These are phyloP conservation scores for Coprinellus micaceus DNA, from an alignment of 768 basidiomycete genomes.

Conservation along the genomic window DNA sequence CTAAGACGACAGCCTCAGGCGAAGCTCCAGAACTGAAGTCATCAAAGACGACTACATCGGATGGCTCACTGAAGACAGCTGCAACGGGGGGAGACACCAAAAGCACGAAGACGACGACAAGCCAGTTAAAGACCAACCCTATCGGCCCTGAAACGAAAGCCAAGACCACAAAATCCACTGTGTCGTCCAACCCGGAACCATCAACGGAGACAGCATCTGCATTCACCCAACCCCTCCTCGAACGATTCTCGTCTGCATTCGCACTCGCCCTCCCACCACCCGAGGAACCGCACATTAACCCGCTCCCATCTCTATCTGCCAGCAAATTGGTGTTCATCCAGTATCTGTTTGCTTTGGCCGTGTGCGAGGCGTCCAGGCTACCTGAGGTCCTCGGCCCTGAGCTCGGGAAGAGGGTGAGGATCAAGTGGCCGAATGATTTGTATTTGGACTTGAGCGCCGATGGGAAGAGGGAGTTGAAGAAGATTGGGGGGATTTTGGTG, in stretches of 20 bases:
- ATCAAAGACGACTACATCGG: neutral
- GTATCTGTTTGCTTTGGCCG: conserved; percentile 86
- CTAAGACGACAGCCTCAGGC: neutral
- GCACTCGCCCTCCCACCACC: neutral
- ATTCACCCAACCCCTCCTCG: neutral
- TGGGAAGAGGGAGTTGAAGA: conserved; percentile 52
- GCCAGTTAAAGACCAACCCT: neutral
- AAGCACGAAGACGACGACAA: neutral
- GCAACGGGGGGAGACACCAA: neutral
- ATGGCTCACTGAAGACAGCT: neutral
- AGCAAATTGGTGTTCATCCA: conserved; percentile 86
- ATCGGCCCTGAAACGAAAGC: neutral
- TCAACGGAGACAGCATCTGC: neutral
- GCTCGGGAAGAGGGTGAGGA: conserved; percentile 52
- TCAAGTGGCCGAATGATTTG: conserved; percentile 98
- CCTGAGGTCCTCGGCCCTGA: conserved; percentile 47
- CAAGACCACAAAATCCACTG: neutral
- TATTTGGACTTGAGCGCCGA: conserved; percentile 49
- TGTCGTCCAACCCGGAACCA: neutral
- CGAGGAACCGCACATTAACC: neutral
- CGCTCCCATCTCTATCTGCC: conserved; percentile 30
- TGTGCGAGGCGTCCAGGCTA: conserved; percentile 79
- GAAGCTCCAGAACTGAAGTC: neutral
- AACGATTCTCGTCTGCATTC: conserved; percentile 7
- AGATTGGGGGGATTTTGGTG: conserved; percentile 90